Evolutionary conservation across 2,329 filamentous ascomycete species (phyloP).

Genomic region (Seiridium cupressi): DNA sequence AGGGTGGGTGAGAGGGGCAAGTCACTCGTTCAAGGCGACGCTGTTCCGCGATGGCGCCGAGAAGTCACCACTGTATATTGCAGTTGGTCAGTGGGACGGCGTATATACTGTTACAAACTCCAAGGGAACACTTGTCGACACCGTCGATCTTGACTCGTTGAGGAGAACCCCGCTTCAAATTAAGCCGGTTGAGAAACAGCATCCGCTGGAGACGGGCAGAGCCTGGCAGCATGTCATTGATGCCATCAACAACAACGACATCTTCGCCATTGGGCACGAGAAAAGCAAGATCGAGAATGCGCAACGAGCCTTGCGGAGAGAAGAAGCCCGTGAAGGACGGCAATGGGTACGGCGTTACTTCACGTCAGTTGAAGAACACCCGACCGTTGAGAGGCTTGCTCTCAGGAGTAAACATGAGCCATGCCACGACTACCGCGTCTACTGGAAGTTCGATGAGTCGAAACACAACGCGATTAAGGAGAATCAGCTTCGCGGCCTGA

Average conservation of each 20-base stretch:
- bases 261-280: conserved; percentile 74
- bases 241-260: conserved; percentile 77
- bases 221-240: conserved; percentile 86
- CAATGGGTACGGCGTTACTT: conserved; percentile 23
- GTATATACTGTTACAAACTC: conserved; percentile 72
- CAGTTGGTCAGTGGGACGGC: conserved; percentile 88
- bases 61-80: conserved; percentile 75
- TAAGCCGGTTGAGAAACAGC: conserved; percentile 73
- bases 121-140: conserved; percentile 54
- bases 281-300: conserved; percentile 89
- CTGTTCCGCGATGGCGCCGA: conserved; percentile 65
- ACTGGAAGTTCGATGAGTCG: conserved; percentile 24
- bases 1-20: conserved; percentile 94
- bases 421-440: conserved; percentile 9
- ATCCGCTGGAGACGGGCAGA: conserved; percentile 81
- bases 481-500: conserved; percentile 14
- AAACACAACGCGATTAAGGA: conserved; percentile 18
- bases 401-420: neutral
- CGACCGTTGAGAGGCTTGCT: conserved; percentile 15
- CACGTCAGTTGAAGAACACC: conserved; percentile 13
- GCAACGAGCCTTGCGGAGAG: conserved; percentile 52
- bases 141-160: conserved; percentile 57
- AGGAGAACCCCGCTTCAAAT: conserved; percentile 68
- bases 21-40: conserved; percentile 80
- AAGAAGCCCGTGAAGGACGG: conserved; percentile 18